Evolutionary conservation across 2,329 filamentous ascomycete genomes (phyloP).

Genomic region (Fusarium nematophilum): DNA sequence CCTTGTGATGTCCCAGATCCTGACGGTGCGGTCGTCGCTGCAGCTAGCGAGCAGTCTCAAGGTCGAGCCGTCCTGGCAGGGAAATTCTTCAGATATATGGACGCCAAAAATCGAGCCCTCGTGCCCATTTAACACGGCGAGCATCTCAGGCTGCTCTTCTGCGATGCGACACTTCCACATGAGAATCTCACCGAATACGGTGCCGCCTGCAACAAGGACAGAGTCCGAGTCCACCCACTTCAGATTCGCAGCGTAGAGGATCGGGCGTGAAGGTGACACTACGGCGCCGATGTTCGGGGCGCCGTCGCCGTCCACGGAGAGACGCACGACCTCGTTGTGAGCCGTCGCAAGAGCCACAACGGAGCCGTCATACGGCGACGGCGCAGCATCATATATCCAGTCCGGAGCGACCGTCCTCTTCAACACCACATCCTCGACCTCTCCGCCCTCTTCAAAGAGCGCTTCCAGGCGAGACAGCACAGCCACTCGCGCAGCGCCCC

Average conservation of each 20-base stretch:
- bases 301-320: constrained; percentile 51
- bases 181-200: constrained; percentile 93
- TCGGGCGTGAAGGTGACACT: constrained; percentile 78
- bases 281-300: constrained; percentile 59
- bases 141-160: constrained; percentile 50
- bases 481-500: constrained; percentile 75
- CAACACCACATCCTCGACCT: constrained; percentile 23
- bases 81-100: constrained; percentile 72
- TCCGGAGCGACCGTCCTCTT: constrained; percentile 67
- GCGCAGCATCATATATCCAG: constrained; percentile 79
- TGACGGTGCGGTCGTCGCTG: constrained; percentile 92
- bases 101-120: constrained; percentile 96
- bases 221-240: constrained; percentile 67
- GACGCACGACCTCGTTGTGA: constrained; percentile 81
- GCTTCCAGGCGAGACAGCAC: constrained; percentile 23
- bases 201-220: constrained; percentile 86
- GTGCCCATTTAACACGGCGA: constrained; percentile 73
- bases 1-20: constrained; percentile 85
- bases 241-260: constrained; percentile 87
- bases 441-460: constrained; percentile 45
- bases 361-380: constrained; percentile 58
- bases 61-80: constrained; percentile 49
- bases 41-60: constrained; percentile 85
- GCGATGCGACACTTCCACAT: constrained; percentile 79
- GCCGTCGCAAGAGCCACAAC: constrained; percentile 78